Conservation (phyloP, 2,329 filamentous ascomycete genomes). For the Claviceps maximensis region DNA sequence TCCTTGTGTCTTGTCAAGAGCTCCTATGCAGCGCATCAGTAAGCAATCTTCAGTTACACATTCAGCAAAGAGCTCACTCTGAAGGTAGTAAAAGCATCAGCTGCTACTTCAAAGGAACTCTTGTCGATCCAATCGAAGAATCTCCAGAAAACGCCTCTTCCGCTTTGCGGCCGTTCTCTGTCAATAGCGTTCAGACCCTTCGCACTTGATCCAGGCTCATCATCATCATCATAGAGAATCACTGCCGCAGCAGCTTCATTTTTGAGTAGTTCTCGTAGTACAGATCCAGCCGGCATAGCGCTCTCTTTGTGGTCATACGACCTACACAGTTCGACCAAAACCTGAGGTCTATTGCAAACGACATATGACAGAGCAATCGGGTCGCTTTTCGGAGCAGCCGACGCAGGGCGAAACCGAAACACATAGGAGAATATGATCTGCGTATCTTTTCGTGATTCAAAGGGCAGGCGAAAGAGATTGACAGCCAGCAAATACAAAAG, state of each 20-base stretch:
- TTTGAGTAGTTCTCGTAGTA: constrained; percentile 77
- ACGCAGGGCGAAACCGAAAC: constrained; percentile 71
- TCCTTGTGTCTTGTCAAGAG: constrained; percentile 89
- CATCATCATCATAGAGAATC: constrained; percentile 83
- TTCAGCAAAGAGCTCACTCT: constrained; percentile 42
- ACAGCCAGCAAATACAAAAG: constrained; percentile 73
- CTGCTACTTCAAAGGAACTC: constrained; percentile 89
- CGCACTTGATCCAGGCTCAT: constrained; percentile 54
- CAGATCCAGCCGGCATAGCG: constrained; percentile 79
- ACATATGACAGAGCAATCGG: constrained; percentile 82
- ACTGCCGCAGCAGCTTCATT: constrained; percentile 83
- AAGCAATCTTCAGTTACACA: not conserved
- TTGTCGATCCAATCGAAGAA: constrained; percentile 98
- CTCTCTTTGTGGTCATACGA: constrained; percentile 86
- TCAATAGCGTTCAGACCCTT: constrained; percentile 69
- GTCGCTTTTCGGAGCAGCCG: constrained; percentile 53
- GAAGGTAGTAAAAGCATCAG: constrained; percentile 96
- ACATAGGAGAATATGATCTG: constrained; percentile 94
- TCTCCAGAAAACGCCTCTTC: constrained; percentile 83
- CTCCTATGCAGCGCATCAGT: constrained; percentile 43
- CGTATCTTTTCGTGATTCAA: constrained; percentile 91
- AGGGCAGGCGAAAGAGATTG: constrained; percentile 73
- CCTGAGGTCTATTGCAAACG: constrained; percentile 71
- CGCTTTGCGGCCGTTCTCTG: constrained; percentile 59
- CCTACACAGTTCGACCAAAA: constrained; percentile 76